Evolutionary conservation across 2,329 filamentous ascomycete genomes (phyloP), one percentile per base, ranked within the genome.

Genomic region (Clonostachys rhizophaga): DNA sequence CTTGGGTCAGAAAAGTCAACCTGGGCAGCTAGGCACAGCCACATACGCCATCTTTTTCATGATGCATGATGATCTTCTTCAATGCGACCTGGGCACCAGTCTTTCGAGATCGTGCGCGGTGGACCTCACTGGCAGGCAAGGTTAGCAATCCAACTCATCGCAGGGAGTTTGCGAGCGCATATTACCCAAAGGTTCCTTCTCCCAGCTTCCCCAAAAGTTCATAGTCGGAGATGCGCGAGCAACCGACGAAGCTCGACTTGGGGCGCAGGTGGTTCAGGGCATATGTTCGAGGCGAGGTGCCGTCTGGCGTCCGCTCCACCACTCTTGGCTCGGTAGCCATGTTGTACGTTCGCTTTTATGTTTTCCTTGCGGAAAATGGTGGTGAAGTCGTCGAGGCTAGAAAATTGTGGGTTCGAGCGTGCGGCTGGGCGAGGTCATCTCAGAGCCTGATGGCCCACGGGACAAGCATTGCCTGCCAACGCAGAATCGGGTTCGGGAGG

Each of bases 61-160:
- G 95, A 66, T 97, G 94, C 89, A 97, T 96, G 55, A 99, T 83
- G 55, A 99, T 99, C 78, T 97, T 97, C 74, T 99, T 99, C 60
- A 99, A 69, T 5, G 94, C 94, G 50, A 96, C 87, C 42, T 92
- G 67, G 20, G 81, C 77, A 46, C 88, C 86, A 2, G 83, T 88
- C 59, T 79, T 87, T 58, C 82, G 85, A 30, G 87, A 90, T 51
- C 81, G 81, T 51, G 91, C 94, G 61, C 92, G 94, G 67, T 96
- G 90, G 37, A 97, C 94, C 71, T 97, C 91, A 55, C 86, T 87
- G 52, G 12, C 9, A 16, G 24, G 24, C 24, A 30, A 9, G 24
- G 36, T 17, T 11, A 11, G 16, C 30, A 34, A 37, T 13, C 30
- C 14, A 34, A 34, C 44, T 12, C 16, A 6, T 20, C n/a, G 8